Evolutionary conservation across 495 filamentous ascomycete genomes (phyloP), one percentile per base, ranked within the genome.

Genomic region (Penicillium simplicissimum): DNA sequence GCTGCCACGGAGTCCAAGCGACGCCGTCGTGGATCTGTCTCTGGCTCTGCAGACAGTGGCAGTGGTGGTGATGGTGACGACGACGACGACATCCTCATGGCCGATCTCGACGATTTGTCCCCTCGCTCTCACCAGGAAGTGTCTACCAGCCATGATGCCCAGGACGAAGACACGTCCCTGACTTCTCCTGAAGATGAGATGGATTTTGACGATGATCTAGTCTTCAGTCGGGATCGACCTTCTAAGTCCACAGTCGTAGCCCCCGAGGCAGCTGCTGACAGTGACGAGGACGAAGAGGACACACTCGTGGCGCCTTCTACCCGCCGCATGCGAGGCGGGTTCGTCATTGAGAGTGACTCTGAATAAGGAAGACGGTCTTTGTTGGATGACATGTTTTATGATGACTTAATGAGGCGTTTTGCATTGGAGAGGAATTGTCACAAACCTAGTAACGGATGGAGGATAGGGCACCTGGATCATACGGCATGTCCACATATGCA

Each of bases 341-440:
- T 84, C 61, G 74, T 82, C 35, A 73, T 81, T 58, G 82, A 84
- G 28, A 82, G 79, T 65, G 82, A 84, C 56, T 81, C 81, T 8
- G 79, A 81, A 60, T 82, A 72, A 66, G 19, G 35, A 8, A 13
- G 13, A 28, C 3, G 23, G 6, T 11, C 17, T 3, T 21, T 1
- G 51, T 48, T 48, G 56, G 17, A 59, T 57, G 47, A 59, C 43
- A 64, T 59, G 36, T 64, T 47, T 28, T 47, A 36, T 69, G 31
- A 71, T 68, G 73, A 72, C 55, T 48, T 68, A 52, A 73, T 67
- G 72, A 67, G 66, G 73, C 67, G 70, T 76, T 73, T 63, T 40
- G 62, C 49, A 55, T 62, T 66, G 52, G 37, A 31, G 53, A 55
- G 33, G 51, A 34, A 59, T 36, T 52, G 58, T 61, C 13, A 45